Evolutionary conservation across 371 early-diverging fungal species (phyloP), one percentile per base, ranked within the genome.

Genomic region (Actinomortierella ambigua): DNA sequence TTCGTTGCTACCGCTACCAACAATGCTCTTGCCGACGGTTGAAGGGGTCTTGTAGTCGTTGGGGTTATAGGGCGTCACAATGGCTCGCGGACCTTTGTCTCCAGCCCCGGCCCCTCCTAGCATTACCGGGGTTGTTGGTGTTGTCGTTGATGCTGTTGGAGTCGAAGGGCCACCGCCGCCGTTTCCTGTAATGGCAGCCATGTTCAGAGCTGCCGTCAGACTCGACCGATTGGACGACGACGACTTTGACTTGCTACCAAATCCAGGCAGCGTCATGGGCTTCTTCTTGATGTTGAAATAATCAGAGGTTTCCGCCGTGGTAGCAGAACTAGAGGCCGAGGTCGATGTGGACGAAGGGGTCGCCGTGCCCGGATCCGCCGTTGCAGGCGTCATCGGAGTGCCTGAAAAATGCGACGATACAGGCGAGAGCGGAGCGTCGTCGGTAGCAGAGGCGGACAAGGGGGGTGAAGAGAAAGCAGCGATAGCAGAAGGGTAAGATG

Each of bases 1-100:
- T n/a, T n/a, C n/a, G n/a, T n/a, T n/a, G n/a, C n/a, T n/a, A n/a
- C n/a, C n/a, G n/a, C n/a, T n/a, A n/a, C n/a, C 34, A 34, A 34
- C 34, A 34, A 34, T 11, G 34, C 4, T 34, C 34, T 34, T 11
- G 11, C 34, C 34, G 34, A 6, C 34, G 11, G 34, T 34, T 4
- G 34, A 34, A 34, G 34, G 34, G 53, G 50, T 65, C 57, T 59
- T 62, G 56, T 71, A 71, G 17, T 65, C 71, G 7, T 55, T 59
- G 1, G 71, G 71, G 50, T 71, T 71, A 40, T 71, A 71, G 15
- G 71, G 71, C 6, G 71, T 71, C 15, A 71, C 71, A 18, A 71
- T 65, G 0, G 66, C 56, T 28, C 71, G 61, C 0, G 64, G 23
- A 1, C 55, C 47, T 48, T 55, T 63, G 0, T 34, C 34, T 34